Evolutionary conservation across 257 asterid species (phyloP), one percentile per base, ranked within the genome.

Genomic region (Thymus quinquecostatus): DNA sequence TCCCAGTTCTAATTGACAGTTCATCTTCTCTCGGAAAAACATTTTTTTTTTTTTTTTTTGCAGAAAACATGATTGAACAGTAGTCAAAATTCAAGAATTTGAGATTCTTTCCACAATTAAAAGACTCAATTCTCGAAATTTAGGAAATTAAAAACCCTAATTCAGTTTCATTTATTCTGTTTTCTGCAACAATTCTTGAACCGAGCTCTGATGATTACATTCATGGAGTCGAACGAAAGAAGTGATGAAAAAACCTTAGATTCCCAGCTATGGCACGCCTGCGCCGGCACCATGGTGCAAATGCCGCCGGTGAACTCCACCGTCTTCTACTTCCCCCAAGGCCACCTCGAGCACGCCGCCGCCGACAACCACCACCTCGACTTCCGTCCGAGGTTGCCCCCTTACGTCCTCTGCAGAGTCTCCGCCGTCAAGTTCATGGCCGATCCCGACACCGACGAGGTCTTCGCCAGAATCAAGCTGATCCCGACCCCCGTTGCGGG

Each of bases 231-330:
- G 6, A 89, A 79, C 61, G 95, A 86, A 3, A 78, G 71, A 56
- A 71, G 61, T 73, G 55, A 69, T 13, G 95, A 81, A 56, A 89
- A 73, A 40, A 82, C 88, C 64, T 80, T 94, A 77, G 99, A 89
- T 82, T 85, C 99, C 69, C 96, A 86, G 78, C 60, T 94, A 9
- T 94, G 99, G 97, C 97, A 91, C 76, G 99, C 97, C 54, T 94
- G 99, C 80, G 99, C 99, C 40, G 99, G 99, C 11, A 84, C 90
- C 77, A 88, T 91, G 97, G 95, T 89, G 67, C 97, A 88, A 78
- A 89, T 89, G 91, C 97, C 93, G 0, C 68, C 82, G 5, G 69
- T 82, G 14, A 86, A 88, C 76, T 83, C 99, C 0, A 79, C 74
- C 48, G 97, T 94, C 6, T 83, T 76, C 64, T 94, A 94, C 82